These are phyloP conservation scores for Gillenia trifoliata DNA, from an alignment of 306 rosid genomes.

Conservation along the genomic window DNA sequence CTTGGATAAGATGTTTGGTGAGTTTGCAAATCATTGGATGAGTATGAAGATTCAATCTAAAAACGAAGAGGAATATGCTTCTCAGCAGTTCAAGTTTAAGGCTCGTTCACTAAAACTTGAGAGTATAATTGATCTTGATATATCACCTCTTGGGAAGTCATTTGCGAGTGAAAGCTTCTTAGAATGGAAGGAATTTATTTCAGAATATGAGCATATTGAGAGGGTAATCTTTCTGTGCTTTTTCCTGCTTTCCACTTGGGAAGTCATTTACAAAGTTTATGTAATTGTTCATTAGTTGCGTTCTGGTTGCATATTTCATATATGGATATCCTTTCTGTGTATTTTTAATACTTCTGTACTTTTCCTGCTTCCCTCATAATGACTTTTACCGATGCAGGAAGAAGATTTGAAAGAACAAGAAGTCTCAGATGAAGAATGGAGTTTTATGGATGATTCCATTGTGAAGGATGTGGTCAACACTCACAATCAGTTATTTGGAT, in stretches of 20 bases:
- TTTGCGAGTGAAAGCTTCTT: constrained; percentile 38
- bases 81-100: constrained; percentile 68
- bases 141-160: constrained; percentile 39
- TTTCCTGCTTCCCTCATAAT: background rate
- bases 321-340: background rate
- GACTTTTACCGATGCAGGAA: constrained; percentile 35
- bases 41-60: constrained; percentile 47
- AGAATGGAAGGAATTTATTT: constrained; percentile 59
- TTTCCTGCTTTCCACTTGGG: too few species aligned
- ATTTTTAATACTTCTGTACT: background rate
- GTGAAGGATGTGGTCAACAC: constrained; percentile 44
- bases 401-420: constrained; percentile 43
- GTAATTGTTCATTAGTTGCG: background rate
- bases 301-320: background rate
- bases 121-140: constrained; percentile 61
- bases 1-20: constrained; percentile 54
- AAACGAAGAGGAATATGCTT: constrained; percentile 47
- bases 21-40: constrained; percentile 67
- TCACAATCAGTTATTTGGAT: constrained; percentile 74
- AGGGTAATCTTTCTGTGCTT: constrained; percentile 11
- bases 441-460: constrained; percentile 54
- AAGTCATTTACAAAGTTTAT: background rate
- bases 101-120: constrained; percentile 68
- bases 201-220: constrained; percentile 16
- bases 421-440: constrained; percentile 58